phyloP scores from a whole-genome alignment of 257 asterid genomes.

The Fraxinus anomala region DNA sequence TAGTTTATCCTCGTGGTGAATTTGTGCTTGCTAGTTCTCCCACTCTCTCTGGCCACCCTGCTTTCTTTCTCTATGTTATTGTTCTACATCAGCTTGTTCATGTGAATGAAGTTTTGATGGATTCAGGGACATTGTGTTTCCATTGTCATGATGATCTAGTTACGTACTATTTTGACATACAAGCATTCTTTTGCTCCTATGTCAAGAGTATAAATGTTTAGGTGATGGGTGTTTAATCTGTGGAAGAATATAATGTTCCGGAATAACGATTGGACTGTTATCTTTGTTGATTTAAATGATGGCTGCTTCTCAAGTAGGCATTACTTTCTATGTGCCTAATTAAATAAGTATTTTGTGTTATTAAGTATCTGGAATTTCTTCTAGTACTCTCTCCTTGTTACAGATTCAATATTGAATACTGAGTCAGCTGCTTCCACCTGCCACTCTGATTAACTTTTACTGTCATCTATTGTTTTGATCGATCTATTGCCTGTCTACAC shows the following conservation, averaged over 20 bases:
- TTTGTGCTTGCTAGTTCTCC: not conserved
- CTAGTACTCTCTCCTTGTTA: not conserved
- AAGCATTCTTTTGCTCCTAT: not conserved
- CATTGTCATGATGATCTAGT: not conserved
- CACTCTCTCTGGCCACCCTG: not conserved
- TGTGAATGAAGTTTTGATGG: not conserved
- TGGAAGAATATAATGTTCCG: not conserved
- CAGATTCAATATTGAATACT: constrained; percentile 17
- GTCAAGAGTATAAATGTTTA: not conserved
- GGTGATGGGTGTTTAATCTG: not conserved
- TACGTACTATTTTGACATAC: not conserved
- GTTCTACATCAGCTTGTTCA: not conserved
- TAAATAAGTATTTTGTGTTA: not conserved
- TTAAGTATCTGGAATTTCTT: not conserved
- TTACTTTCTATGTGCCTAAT: not conserved
- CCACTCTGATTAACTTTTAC: not conserved
- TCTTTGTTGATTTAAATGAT: not conserved
- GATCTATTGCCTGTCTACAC: constrained; percentile 12
- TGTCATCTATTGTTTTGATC: not conserved
- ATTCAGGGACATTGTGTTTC: not conserved
- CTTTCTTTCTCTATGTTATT: not conserved
- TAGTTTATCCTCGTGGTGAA: not conserved
- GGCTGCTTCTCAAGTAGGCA: not conserved
- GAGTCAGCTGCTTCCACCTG: not conserved
- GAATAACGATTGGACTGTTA: not conserved